These are phyloP conservation scores for Amanita subjunquillea DNA, from an alignment of 768 basidiomycete genomes.

Conservation along the genomic window DNA sequence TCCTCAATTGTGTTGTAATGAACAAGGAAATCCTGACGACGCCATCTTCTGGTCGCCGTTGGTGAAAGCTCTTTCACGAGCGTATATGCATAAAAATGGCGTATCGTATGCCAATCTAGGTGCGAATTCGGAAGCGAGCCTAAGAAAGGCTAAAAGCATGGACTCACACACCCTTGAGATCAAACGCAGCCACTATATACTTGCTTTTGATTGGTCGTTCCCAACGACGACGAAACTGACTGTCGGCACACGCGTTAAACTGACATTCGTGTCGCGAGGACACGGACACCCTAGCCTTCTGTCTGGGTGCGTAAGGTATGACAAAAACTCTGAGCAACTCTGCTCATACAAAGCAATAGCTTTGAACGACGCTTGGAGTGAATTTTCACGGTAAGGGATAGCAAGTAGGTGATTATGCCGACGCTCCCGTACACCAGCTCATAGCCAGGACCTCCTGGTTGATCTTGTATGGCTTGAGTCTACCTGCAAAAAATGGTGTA, in stretches of 20 bases:
- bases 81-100: conserved; percentile 71
- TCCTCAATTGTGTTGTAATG: too few relatives aligned
- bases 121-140: not conserved
- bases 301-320: conserved; percentile 40
- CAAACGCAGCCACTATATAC: conserved; percentile 56
- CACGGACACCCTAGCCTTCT: conserved; percentile 44
- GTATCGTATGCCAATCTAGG: conserved; percentile 65
- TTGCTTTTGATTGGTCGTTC: conserved; percentile 44
- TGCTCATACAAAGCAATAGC: conserved; percentile 57
- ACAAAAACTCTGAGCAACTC: conserved; percentile 38
- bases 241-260: conserved; percentile 47
- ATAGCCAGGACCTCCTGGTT: conserved; percentile 68
- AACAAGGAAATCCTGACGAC: conserved; percentile 17
- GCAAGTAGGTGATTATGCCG: conserved; percentile 52
- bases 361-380: conserved; percentile 40
- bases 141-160: not conserved
- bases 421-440: conserved; percentile 56
- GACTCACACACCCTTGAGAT: conserved; percentile 49
- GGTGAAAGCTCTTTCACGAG: conserved; percentile 39
- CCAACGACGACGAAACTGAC: conserved; percentile 64
- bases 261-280: conserved; percentile 46
- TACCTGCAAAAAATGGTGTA: conserved; percentile 59
- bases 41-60: conserved; percentile 52
- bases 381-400: conserved; percentile 40
- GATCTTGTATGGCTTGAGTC: conserved; percentile 45